These are phyloP conservation scores for Apiospora pterosperma DNA, from an alignment of 2,329 filamentous ascomycete genomes.

Conservation along the genomic window DNA sequence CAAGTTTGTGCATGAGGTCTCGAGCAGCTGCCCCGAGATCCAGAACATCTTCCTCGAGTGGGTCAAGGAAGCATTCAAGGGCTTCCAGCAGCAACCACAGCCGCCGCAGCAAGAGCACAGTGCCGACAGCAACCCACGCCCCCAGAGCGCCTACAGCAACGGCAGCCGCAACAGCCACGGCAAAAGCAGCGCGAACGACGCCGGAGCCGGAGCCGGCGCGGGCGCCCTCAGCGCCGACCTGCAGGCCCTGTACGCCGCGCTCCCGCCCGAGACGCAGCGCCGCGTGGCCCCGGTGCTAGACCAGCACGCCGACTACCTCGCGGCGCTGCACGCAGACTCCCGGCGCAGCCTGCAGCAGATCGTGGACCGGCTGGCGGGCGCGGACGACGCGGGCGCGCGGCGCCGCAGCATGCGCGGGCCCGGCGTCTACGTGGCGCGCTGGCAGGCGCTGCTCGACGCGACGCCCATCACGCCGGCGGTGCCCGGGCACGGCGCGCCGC, in stretches of 20 bases:
- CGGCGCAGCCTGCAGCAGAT: slow-evolving; percentile 52
- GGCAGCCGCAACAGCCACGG: neutral
- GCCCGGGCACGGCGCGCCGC: slow-evolving; percentile 32
- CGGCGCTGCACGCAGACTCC: slow-evolving; percentile 51
- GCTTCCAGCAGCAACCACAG: slow-evolving; percentile 43
- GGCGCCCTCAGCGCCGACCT: slow-evolving; percentile 37
- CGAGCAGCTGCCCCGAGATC: slow-evolving; percentile 64
- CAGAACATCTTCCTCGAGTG: slow-evolving; percentile 59
- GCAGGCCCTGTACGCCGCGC: slow-evolving; percentile 37
- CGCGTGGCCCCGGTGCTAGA: slow-evolving; percentile 52
- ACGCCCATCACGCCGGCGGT: slow-evolving; percentile 63
- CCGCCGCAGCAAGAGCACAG: neutral
- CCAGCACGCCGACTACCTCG: slow-evolving; percentile 58
- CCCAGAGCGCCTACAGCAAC: neutral
- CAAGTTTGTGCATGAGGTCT: slow-evolving; percentile 68
- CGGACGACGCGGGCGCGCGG: neutral
- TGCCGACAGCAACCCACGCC: neutral
- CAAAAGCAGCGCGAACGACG: no score
- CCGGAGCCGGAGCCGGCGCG: slow-evolving; percentile 15
- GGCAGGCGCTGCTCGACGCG: slow-evolving; percentile 69
- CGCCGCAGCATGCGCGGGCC: slow-evolving; percentile 52
- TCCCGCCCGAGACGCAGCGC: slow-evolving; percentile 44
- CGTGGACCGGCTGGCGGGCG: slow-evolving; percentile 34
- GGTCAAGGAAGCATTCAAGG: slow-evolving; percentile 54
- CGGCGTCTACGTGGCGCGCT: slow-evolving; percentile 68